Percentiles rank a stretch among this genome's conserved stretches.
Evolutionary conservation across 139 green algal genomes (phyloP).

Genomic region (Coelastrella sp.): DNA sequence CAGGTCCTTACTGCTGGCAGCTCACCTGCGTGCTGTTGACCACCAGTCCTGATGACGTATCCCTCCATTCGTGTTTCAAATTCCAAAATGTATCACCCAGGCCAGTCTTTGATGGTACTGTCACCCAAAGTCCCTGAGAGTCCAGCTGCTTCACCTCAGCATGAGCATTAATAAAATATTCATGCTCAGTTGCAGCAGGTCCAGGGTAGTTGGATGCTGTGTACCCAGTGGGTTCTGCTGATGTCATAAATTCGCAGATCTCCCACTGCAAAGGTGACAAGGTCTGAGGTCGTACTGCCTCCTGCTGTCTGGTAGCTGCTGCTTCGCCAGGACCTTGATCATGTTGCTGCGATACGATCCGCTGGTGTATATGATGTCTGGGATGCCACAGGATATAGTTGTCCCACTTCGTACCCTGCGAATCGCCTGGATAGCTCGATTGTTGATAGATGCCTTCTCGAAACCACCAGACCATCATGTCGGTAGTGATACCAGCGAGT

Average conservation of each 20-base stretch:
- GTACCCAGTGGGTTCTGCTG: background rate
- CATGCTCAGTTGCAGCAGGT: background rate
- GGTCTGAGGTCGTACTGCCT: background rate
- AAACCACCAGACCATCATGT: slow-evolving; percentile 21
- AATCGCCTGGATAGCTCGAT: background rate
- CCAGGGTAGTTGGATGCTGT: slow-evolving; percentile 6
- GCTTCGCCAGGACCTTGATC: background rate
- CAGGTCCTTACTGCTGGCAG: background rate
- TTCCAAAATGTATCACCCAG: slow-evolving; percentile 7
- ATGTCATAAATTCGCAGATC: slow-evolving; percentile 12
- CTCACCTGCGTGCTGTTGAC: slow-evolving; percentile 26
- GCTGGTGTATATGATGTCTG: background rate
- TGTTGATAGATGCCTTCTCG: background rate
- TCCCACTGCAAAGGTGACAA: background rate
- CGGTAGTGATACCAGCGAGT: background rate
- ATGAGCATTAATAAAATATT: background rate
- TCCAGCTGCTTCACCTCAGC: slow-evolving; percentile 18
- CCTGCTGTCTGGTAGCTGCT: background rate
- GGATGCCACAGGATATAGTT: slow-evolving; percentile 24
- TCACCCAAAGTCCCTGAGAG: background rate
- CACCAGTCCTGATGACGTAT: background rate
- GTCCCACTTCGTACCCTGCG: background rate
- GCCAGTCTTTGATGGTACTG: background rate
- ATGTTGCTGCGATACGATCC: background rate
- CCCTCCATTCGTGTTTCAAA: slow-evolving; percentile 10